Conservation (phyloP, 192 early-diverging fungal species). For the Phycomyces nitens region DNA sequence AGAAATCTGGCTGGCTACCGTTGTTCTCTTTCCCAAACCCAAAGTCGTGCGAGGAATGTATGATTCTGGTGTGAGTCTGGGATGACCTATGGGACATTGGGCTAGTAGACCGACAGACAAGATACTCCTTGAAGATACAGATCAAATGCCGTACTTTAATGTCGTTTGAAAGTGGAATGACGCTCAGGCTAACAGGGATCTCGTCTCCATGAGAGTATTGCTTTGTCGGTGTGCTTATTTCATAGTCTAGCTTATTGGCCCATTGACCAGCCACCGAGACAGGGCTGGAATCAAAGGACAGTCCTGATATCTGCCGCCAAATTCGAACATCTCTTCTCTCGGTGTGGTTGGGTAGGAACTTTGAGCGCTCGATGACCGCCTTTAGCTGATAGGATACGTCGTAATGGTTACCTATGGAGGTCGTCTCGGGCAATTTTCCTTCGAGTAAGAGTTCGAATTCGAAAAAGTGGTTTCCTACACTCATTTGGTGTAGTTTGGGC, state of each 20-base stretch:
- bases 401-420: slow-evolving; percentile 44
- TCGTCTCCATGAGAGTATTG: slow-evolving; percentile 49
- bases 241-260: slow-evolving; percentile 49
- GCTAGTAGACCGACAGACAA: slow-evolving; percentile 37
- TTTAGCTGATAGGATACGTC: slow-evolving; percentile 46
- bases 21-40: slow-evolving; percentile 10
- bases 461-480: slow-evolving; percentile 36
- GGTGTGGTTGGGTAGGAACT: slow-evolving; percentile 47
- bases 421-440: slow-evolving; percentile 60
- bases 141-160: slow-evolving; percentile 40
- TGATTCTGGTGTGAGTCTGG: slow-evolving; percentile 5
- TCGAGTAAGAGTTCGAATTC: slow-evolving; percentile 53
- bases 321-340: slow-evolving; percentile 33
- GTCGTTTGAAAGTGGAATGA: slow-evolving; percentile 41
- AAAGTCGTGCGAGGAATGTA: background rate
- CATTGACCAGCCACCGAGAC: slow-evolving; percentile 51
- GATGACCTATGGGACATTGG: slow-evolving; percentile 2
- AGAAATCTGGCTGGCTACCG: background rate
- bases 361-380: slow-evolving; percentile 49
- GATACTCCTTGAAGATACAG: slow-evolving; percentile 55
- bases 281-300: slow-evolving; percentile 42
- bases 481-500: slow-evolving; percentile 31
- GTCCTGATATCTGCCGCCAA: slow-evolving; percentile 37
- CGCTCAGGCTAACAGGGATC: slow-evolving; percentile 41
- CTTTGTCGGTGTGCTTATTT: slow-evolving; percentile 50